phyloP scores from a whole-genome alignment of 2,329 filamentous ascomycete species.

The Cordyceps cicadae region DNA sequence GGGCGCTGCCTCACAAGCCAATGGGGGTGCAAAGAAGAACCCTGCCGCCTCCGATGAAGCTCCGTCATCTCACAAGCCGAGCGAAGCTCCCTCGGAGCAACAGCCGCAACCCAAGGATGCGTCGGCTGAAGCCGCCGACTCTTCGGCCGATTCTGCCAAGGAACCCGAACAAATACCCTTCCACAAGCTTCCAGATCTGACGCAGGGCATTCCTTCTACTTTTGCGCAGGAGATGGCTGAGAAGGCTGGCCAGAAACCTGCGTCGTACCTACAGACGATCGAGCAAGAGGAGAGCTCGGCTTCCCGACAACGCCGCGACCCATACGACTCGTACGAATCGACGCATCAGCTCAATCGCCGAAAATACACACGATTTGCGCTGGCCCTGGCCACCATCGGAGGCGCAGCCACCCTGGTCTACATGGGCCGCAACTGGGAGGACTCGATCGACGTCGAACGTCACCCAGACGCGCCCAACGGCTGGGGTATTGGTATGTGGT shows the following conservation, averaged over 20 bases:
- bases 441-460: slow-evolving; percentile 61
- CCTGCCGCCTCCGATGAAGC: not conserved
- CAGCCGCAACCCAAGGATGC: slow-evolving; percentile 3
- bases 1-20: slow-evolving; percentile 9
- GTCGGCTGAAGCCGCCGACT: slow-evolving; percentile 12
- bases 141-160: slow-evolving; percentile 18
- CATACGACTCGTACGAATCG: slow-evolving; percentile 75
- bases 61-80: slow-evolving; percentile 1
- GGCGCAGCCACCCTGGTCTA: slow-evolving; percentile 57
- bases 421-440: slow-evolving; percentile 82
- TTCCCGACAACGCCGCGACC: slow-evolving; percentile 34
- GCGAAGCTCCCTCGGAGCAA: not conserved
- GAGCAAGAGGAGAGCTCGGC: slow-evolving; percentile 27
- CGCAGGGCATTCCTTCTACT: slow-evolving; percentile 90
- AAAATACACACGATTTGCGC: slow-evolving; percentile 66
- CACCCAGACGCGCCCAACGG: slow-evolving; percentile 71
- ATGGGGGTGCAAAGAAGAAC: slow-evolving; percentile 12
- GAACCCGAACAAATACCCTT: slow-evolving; percentile 40
- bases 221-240: slow-evolving; percentile 64
- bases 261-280: slow-evolving; percentile 26
- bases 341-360: slow-evolving; percentile 78
- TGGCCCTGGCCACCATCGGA: slow-evolving; percentile 50
- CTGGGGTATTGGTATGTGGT: slow-evolving; percentile 69
- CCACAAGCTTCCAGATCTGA: slow-evolving; percentile 76
- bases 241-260: slow-evolving; percentile 22